Evolutionary conservation across 441 rosid genomes (phyloP).

Genomic region (Erodium trifolium): DNA sequence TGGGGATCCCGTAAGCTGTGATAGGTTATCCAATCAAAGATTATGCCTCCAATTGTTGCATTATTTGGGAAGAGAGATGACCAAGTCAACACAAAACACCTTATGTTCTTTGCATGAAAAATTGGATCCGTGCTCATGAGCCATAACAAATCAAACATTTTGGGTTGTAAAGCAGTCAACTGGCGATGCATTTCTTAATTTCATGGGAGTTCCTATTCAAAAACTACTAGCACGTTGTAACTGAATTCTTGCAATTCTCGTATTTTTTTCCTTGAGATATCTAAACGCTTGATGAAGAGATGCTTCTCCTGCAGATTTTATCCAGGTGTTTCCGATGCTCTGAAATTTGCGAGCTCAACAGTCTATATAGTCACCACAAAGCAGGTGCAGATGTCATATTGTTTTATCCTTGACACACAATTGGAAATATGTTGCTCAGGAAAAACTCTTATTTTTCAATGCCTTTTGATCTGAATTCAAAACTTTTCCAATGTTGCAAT

Average conservation of each 20-base stretch:
- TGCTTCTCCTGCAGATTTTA: conserved; percentile 53
- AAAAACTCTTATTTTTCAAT: neutral
- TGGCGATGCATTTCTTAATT: neutral
- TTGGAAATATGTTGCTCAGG: neutral
- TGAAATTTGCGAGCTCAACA: conserved; percentile 72
- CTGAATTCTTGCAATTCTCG: no score
- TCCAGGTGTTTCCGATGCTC: conserved; percentile 84
- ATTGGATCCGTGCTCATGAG: neutral
- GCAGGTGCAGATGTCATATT: conserved; percentile 42
- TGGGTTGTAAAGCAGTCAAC: neutral
- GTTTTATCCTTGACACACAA: neutral
- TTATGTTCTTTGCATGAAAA: neutral
- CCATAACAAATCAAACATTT: neutral
- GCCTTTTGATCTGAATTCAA: neutral
- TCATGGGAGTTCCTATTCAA: neutral
- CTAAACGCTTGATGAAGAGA: conserved; percentile 9
- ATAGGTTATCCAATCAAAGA: neutral
- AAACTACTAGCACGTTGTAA: neutral
- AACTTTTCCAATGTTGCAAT: neutral
- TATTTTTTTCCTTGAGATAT: neutral
- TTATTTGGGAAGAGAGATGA: neutral
- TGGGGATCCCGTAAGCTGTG: neutral
- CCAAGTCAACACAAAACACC: neutral
- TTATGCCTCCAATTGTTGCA: no score
- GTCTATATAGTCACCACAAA: conserved; percentile 80